Percentiles rank a stretch among this genome's conserved stretches.
Conservation (phyloP, 2,329 filamentous ascomycete species). For the Colletotrichum camelliae region DNA sequence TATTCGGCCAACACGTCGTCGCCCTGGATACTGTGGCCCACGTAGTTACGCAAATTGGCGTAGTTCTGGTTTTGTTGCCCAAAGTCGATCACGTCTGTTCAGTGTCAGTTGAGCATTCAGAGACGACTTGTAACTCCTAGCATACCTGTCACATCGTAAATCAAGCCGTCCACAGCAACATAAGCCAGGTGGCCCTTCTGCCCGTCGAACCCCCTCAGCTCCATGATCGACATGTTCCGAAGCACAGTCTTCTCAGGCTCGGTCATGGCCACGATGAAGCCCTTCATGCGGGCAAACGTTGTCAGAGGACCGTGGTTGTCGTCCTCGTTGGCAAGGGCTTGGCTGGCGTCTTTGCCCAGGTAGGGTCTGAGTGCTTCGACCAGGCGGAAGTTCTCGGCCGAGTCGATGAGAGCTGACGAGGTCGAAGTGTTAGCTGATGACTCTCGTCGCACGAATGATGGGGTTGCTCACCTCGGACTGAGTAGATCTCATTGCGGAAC, state of each 20-base stretch:
- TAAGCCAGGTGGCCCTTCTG: neutral
- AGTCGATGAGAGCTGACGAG: neutral
- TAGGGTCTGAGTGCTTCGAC: neutral
- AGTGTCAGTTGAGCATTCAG: neutral
- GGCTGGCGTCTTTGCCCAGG: neutral
- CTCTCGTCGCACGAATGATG: neutral
- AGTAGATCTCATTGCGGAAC: neutral
- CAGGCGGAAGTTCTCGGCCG: neutral
- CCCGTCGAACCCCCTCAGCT: neutral
- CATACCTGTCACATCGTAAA: slow-evolving; percentile 23
- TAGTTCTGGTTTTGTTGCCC: neutral
- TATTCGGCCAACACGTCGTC: neutral
- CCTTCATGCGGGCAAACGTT: neutral
- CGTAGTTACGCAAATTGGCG: neutral
- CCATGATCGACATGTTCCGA: neutral
- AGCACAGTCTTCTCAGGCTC: neutral
- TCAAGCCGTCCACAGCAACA: neutral
- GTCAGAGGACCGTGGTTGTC: neutral
- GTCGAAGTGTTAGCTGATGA: neutral
- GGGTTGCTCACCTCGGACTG: neutral
- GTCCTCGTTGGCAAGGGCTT: neutral
- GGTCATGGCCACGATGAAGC: neutral
- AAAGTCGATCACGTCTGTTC: neutral
- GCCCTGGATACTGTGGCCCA: neutral
- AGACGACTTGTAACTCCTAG: neutral